Evolutionary conservation across 2,329 filamentous ascomycete species (phyloP).

Genomic region (Plenodomus biglobosus): DNA sequence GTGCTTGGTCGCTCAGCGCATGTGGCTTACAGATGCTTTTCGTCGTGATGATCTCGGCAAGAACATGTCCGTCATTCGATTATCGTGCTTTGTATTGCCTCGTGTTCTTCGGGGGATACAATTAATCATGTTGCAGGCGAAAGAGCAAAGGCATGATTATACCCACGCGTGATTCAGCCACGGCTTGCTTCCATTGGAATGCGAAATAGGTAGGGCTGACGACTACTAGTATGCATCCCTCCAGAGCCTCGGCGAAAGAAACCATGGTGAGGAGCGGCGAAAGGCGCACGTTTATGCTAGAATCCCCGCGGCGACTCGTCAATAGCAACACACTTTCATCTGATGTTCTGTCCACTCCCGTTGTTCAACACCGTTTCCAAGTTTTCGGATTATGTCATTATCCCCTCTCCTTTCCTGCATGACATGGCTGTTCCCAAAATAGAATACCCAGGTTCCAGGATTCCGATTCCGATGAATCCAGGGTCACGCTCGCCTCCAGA

Average conservation of each 20-base stretch:
- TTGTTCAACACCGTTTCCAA: too few species aligned
- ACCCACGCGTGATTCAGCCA: background rate
- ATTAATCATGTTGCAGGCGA: background rate
- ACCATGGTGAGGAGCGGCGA: background rate
- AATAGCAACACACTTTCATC: too few species aligned
- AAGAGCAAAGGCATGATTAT: background rate
- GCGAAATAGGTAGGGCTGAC: too few species aligned
- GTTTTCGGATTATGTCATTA: too few species aligned
- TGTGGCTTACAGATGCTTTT: background rate
- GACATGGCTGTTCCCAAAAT: background rate
- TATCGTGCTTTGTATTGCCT: background rate
- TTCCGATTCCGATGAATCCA: background rate
- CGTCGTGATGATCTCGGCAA: background rate
- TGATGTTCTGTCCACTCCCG: too few species aligned
- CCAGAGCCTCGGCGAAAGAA: background rate
- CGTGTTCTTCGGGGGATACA: background rate
- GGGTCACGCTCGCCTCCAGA: slow-evolving; percentile 2
- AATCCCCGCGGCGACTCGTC: too few species aligned
- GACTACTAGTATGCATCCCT: background rate
- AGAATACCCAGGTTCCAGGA: background rate
- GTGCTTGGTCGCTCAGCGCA: background rate
- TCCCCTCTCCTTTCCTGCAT: background rate
- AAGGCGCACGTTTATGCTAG: background rate
- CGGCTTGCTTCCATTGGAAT: background rate
- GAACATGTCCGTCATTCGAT: background rate